Conservation (phyloP, 2,329 filamentous ascomycete species). For the Hortaea sp. region DNA sequence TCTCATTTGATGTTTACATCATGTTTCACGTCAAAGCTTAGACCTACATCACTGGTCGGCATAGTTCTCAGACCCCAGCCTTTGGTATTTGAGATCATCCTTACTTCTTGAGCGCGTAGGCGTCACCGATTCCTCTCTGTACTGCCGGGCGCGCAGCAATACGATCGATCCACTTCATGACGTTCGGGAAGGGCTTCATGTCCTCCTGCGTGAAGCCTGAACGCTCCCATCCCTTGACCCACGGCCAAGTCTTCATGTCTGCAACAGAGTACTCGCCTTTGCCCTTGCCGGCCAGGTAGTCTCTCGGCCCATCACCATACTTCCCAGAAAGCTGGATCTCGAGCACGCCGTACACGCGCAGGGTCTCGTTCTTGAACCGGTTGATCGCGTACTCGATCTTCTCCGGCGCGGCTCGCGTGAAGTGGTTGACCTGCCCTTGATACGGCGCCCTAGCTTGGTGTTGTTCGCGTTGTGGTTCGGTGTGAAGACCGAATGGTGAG, state of each 20-base stretch:
- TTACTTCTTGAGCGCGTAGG: conserved; percentile 20
- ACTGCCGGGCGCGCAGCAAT: conserved; percentile 41
- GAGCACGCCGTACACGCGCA: conserved; percentile 46
- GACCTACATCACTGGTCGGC: no score
- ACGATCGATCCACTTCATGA: conserved; percentile 44
- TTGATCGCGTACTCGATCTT: conserved; percentile 42
- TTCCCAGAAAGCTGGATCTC: conserved; percentile 45
- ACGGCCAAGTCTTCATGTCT: conserved; percentile 44
- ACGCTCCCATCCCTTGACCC: conserved; percentile 38
- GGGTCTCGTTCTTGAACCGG: conserved; percentile 42
- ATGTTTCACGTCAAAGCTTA: no score
- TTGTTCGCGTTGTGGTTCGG: not conserved
- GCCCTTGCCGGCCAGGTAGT: conserved; percentile 44
- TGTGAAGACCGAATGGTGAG: no score
- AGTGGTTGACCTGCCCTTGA: conserved; percentile 37
- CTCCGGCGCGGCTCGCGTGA: conserved; percentile 34
- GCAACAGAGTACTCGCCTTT: conserved; percentile 46
- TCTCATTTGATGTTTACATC: no score
- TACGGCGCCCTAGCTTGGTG: conserved; percentile 18
- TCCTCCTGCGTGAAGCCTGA: conserved; percentile 38
- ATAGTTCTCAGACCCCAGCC: no score
- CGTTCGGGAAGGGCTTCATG: conserved; percentile 40
- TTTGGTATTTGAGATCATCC: not conserved
- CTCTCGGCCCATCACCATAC: conserved; percentile 38
- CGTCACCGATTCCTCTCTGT: conserved; percentile 34